Evolutionary conservation across 2,329 filamentous ascomycete genomes (phyloP), one percentile per base, ranked within the genome.

Genomic region (Dendrostoma leiphaemia): DNA sequence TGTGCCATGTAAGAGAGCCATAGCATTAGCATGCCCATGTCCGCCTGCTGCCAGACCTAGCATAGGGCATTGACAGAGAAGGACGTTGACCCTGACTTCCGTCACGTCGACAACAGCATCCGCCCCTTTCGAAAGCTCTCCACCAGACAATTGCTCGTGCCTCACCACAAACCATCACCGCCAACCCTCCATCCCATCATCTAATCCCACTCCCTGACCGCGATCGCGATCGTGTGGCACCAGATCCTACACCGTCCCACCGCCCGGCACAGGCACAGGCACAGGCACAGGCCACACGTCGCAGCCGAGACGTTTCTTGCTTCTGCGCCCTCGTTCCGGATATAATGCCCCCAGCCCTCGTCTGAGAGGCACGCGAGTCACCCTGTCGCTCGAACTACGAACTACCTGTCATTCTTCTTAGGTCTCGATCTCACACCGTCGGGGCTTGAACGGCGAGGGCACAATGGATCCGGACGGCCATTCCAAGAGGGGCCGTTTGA

Each of bases 401-500:
- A 26, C 43, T 47, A 9, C 41, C 15, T 13, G 13, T 19, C 24
- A 9, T 8, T 26, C 17, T 28, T 12, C 26, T 28, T 17, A 6
- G 17, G 17, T 45, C 44, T 23, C 43, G 24, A 45, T 34, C 45
- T 15, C 21, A 34, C 19, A 26, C 38, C 13, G 8, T 15, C 21
- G 19, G 19, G 15, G 41, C 52, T 26, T 51, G 12, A 48, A 41
- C 43, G 35, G 17, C 37, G 24, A 46, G 23, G 34, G 34, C n/a
- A 38, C 15, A 43, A 58, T 58, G 56, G 56, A 58, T 47, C 40
- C 53, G 29, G 51, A 58, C 21, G 17, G 47, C 45, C 35, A 55
- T 26, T 52, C 56, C 37, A 76, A 72, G 66, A 72, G 77, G 62
- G 76, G 77, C 63, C 82, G 83, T 57, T 69, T 86, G 44, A 86